phyloP scores from a whole-genome alignment of 805 yeast species.

The Saccharomycopsis olivae region DNA sequence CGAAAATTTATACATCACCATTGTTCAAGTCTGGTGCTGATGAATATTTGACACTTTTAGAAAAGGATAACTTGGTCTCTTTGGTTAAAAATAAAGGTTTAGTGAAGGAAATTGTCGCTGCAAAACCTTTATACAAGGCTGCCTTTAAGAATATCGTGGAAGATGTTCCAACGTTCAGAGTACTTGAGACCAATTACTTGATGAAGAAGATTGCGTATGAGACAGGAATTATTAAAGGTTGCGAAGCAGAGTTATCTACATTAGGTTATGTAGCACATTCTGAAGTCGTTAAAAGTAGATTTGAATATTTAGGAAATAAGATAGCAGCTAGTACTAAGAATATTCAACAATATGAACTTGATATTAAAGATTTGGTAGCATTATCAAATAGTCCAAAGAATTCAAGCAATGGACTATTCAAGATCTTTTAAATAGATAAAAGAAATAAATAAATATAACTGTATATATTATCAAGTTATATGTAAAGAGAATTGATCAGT shows the following conservation, averaged over 20 bases:
- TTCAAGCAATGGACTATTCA: background rate
- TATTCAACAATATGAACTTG: constrained; percentile 37
- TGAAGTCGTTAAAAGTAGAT: constrained; percentile 48
- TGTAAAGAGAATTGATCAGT: no score
- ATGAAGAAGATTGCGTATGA: constrained; percentile 47
- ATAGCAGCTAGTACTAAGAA: constrained; percentile 48
- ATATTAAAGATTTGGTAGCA: constrained; percentile 26
- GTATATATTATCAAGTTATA: no score
- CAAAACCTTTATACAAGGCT: constrained; percentile 73
- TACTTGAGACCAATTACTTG: constrained; percentile 55
- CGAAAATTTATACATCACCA: constrained; percentile 45
- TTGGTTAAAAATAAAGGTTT: constrained; percentile 73
- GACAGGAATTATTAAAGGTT: constrained; percentile 45
- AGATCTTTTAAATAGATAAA: no score
- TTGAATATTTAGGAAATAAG: constrained; percentile 57
- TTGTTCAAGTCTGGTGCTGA: constrained; percentile 48
- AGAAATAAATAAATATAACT: no score
- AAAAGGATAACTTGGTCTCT: constrained; percentile 65
- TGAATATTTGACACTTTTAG: constrained; percentile 56
- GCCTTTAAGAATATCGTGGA: constrained; percentile 61
- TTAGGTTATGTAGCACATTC: constrained; percentile 41
- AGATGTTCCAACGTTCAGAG: constrained; percentile 44
- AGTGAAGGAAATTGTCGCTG: constrained; percentile 53
- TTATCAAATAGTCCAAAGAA: background rate
- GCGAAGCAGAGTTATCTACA: constrained; percentile 63